phyloP scores from a whole-genome alignment of 345 rosid genomes.

The Pistacia integerrima region DNA sequence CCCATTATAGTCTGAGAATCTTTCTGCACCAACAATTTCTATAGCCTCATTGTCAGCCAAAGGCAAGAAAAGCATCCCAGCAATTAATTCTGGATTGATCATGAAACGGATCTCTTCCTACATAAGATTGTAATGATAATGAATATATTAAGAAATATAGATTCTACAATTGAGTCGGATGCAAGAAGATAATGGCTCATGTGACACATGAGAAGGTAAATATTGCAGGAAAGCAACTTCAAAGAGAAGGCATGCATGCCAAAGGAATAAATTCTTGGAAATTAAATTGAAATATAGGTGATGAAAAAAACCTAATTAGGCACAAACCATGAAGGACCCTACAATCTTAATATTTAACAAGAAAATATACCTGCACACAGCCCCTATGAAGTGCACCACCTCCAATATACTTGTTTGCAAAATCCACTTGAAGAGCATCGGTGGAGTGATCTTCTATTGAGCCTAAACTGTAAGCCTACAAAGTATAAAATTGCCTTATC shows the following conservation, averaged over 20 bases:
- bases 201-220: conserved; percentile 1
- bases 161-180: neutral
- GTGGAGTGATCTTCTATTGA: conserved; percentile 72
- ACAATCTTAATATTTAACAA: neutral
- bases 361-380: conserved; percentile 75
- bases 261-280: neutral
- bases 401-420: conserved; percentile 85
- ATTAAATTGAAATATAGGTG: neutral
- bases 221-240: conserved; percentile 4
- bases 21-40: conserved; percentile 85
- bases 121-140: conserved; percentile 15
- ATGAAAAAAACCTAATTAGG: neutral
- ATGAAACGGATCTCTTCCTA: conserved; percentile 98
- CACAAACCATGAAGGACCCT: neutral
- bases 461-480: conserved; percentile 62
- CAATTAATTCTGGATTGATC: conserved; percentile 91
- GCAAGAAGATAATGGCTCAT: neutral
- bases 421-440: conserved; percentile 82
- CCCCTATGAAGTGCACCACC: conserved; percentile 91
- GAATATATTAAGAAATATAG: neutral
- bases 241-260: conserved; percentile 3
- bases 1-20: conserved; percentile 88
- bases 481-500: neutral
- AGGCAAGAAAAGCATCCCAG: conserved; percentile 95
- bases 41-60: conserved; percentile 89